Evolutionary conservation across 2,329 filamentous ascomycete species (phyloP).

Genomic region (Alternaria burnsii): DNA sequence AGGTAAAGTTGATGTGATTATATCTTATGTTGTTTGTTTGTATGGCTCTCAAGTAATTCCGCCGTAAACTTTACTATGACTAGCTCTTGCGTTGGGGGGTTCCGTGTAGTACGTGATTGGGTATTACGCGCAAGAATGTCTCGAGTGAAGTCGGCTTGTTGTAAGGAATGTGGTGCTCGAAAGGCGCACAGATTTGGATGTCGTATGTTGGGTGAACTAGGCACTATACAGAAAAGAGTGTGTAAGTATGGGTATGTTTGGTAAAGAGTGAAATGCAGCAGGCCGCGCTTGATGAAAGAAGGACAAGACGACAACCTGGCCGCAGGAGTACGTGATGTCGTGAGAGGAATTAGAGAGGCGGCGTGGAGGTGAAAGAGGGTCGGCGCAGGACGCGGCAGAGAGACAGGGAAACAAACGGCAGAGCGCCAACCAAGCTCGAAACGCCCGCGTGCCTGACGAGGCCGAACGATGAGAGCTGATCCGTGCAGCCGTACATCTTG

Average conservation of each 20-base stretch:
- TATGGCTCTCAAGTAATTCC: background rate
- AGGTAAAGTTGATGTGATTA: conserved; percentile 1
- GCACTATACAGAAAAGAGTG: conserved; percentile 47
- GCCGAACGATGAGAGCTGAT: conserved; percentile 10
- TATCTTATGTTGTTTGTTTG: background rate
- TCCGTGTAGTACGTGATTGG: conserved; percentile 30
- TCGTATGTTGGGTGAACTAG: conserved; percentile 29
- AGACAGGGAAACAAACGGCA: conserved; percentile 30
- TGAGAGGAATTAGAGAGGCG: conserved; percentile 28
- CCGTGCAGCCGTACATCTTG: conserved; percentile 37
- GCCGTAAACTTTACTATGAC: conserved; percentile 12
- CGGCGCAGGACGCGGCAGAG: conserved; percentile 13
- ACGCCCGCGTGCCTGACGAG: conserved; percentile 32
- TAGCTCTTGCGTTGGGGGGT: conserved; percentile 16
- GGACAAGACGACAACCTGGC: conserved; percentile 52
- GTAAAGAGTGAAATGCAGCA: conserved; percentile 48
- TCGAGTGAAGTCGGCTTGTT: conserved; percentile 25
- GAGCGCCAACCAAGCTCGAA: conserved; percentile 26
- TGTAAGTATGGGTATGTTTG: conserved; percentile 24
- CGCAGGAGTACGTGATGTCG: conserved; percentile 36
- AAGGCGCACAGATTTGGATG: conserved; percentile 35
- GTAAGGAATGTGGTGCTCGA: conserved; percentile 42
- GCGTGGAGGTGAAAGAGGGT: conserved; percentile 25
- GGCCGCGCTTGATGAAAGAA: conserved; percentile 50
- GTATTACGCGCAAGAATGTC: conserved; percentile 28